These are phyloP conservation scores for Euphorbia lathyris DNA, from an alignment of 345 rosid genomes.

Conservation along the genomic window DNA sequence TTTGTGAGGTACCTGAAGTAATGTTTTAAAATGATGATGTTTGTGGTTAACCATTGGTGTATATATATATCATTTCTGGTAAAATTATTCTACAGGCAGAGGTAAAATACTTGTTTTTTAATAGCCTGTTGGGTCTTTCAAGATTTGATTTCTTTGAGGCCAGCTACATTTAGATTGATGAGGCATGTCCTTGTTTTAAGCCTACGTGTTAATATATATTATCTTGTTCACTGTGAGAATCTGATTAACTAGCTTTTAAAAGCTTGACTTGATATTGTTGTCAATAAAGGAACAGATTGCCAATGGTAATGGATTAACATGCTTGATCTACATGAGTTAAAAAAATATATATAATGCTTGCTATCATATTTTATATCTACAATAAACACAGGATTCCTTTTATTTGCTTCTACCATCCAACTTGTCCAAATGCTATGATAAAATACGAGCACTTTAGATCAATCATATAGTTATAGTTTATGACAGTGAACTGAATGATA, in stretches of 20 bases:
- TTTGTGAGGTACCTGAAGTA: constrained; percentile 67
- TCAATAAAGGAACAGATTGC: background rate
- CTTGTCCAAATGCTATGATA: background rate
- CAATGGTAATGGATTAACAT: background rate
- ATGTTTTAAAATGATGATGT: background rate
- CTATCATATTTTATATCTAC: background rate
- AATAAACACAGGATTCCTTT: background rate
- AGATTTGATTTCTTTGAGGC: background rate
- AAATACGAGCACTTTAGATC: background rate
- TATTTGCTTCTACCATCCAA: background rate
- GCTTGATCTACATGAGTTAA: too few relatives aligned
- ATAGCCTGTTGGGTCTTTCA: too few relatives aligned
- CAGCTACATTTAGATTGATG: too few relatives aligned
- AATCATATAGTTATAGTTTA: background rate
- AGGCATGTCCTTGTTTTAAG: background rate
- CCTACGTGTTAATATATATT: background rate
- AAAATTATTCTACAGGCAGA: too few relatives aligned
- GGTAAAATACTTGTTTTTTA: too few relatives aligned
- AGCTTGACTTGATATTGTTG: background rate
- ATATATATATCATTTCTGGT: too few relatives aligned
- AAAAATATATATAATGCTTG: too few relatives aligned
- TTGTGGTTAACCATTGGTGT: too few relatives aligned
- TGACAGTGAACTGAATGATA: constrained; percentile 87
- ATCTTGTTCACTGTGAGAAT: background rate
- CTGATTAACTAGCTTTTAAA: background rate